Conservation (phyloP, 495 filamentous ascomycete genomes). For the Tuber indicum region DNA sequence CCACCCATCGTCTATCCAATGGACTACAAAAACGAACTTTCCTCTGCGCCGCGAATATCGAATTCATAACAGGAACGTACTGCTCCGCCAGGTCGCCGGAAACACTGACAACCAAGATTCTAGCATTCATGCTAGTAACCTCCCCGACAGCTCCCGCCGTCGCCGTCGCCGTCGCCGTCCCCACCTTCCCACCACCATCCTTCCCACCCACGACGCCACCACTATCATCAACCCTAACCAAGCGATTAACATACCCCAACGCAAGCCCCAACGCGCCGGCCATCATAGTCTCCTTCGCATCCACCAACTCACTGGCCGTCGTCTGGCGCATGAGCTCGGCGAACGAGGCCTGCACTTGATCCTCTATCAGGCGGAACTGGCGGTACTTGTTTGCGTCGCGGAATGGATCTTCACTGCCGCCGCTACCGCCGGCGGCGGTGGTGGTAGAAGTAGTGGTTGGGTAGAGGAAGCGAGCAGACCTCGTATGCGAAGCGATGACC, state of each 20-base stretch:
- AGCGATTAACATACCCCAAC: constrained; percentile 74
- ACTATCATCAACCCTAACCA: constrained; percentile 20
- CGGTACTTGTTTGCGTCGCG: constrained; percentile 83
- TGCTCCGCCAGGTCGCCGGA: constrained; percentile 77
- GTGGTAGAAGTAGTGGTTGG: constrained; percentile 48
- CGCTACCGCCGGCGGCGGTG: constrained; percentile 5
- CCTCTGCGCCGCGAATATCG: constrained; percentile 87
- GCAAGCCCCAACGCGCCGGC: constrained; percentile 87
- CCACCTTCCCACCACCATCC: constrained; percentile 33
- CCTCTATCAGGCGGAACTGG: constrained; percentile 78
- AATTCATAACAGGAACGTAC: constrained; percentile 97
- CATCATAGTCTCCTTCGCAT: constrained; percentile 61
- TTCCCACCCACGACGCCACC: constrained; percentile 4
- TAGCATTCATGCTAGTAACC: constrained; percentile 56
- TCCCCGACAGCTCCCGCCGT: constrained; percentile 21
- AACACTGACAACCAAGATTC: constrained; percentile 77
- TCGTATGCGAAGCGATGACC: constrained; percentile 80
- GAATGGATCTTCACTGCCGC: constrained; percentile 41
- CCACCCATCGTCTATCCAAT: neutral
- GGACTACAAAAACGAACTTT: constrained; percentile 20
- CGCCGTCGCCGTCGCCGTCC: neutral
- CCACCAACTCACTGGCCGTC: constrained; percentile 51
- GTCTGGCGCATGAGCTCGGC: constrained; percentile 62
- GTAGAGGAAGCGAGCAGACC: constrained; percentile 82
- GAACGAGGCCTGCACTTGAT: constrained; percentile 65